Percentiles rank a stretch among this genome's conserved stretches.
Conservation (phyloP, 2,329 filamentous ascomycete genomes). For the Delphinella strobiligena region DNA sequence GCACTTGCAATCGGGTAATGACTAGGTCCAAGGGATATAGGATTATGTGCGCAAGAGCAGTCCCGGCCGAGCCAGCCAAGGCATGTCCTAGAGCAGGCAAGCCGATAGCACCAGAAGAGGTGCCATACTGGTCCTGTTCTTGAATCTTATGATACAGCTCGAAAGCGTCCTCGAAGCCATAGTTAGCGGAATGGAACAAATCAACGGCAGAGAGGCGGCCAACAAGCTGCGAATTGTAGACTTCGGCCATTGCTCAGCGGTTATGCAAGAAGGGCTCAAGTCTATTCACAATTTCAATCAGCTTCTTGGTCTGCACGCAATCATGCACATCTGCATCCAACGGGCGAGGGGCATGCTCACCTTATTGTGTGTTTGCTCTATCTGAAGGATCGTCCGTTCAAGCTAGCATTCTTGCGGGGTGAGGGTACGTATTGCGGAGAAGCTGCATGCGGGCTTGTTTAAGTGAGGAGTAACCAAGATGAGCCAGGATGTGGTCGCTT, state of each 20-base stretch:
- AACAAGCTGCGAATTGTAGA: constrained; percentile 18
- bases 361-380: not conserved
- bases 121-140: constrained; percentile 10
- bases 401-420: constrained; percentile 6
- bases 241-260: constrained; percentile 1
- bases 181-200: constrained; percentile 13
- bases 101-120: constrained; percentile 24
- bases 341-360: too few relatives aligned
- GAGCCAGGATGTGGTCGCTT: not conserved
- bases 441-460: not conserved
- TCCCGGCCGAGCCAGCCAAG: constrained; percentile 64
- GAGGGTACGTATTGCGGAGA: constrained; percentile 6
- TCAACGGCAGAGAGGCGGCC: constrained; percentile 10
- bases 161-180: constrained; percentile 19
- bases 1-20: constrained; percentile 70
- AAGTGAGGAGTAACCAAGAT: not conserved
- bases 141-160: constrained; percentile 18
- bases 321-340: too few relatives aligned
- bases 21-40: constrained; percentile 76
- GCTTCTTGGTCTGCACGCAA: too few relatives aligned
- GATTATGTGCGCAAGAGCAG: constrained; percentile 64
- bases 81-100: constrained; percentile 73
- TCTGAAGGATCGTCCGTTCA: not conserved
- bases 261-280: too few relatives aligned
- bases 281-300: not conserved